These are phyloP conservation scores for Nemania serpens DNA, from an alignment of 2,329 filamentous ascomycete species.

Conservation along the genomic window DNA sequence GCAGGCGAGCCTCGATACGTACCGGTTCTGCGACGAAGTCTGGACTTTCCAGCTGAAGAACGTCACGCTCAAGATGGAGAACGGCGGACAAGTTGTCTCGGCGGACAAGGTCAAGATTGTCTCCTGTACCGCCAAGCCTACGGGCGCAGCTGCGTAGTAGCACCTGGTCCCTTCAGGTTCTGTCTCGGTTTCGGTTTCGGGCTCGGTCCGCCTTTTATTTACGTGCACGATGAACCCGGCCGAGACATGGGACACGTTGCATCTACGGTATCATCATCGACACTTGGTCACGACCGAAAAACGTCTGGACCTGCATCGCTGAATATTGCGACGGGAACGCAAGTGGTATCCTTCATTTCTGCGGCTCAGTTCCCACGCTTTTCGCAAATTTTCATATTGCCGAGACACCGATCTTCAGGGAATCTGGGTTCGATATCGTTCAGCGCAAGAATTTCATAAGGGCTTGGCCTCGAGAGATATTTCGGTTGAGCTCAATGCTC, in stretches of 20 bases:
- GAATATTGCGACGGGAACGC: neutral
- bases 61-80: slow-evolving; percentile 97
- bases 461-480: neutral
- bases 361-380: neutral
- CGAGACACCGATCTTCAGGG: neutral
- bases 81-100: slow-evolving; percentile 69
- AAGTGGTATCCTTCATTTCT: neutral
- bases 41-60: slow-evolving; percentile 99
- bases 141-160: slow-evolving; percentile 29
- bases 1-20: slow-evolving; percentile 94
- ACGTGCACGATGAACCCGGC: neutral
- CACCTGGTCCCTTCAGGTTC: neutral
- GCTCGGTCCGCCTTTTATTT: neutral
- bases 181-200: neutral
- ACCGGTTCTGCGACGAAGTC: slow-evolving; percentile 99
- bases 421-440: neutral
- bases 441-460: neutral
- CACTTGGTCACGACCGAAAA: neutral
- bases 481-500: neutral
- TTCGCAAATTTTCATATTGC: neutral
- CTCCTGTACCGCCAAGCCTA: slow-evolving; percentile 85
- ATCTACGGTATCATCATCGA: neutral
- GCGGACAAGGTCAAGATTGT: slow-evolving; percentile 99
- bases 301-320: neutral
- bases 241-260: neutral